Evolutionary conservation across 345 rosid species (phyloP).

Genomic region (Salix suchowensis): DNA sequence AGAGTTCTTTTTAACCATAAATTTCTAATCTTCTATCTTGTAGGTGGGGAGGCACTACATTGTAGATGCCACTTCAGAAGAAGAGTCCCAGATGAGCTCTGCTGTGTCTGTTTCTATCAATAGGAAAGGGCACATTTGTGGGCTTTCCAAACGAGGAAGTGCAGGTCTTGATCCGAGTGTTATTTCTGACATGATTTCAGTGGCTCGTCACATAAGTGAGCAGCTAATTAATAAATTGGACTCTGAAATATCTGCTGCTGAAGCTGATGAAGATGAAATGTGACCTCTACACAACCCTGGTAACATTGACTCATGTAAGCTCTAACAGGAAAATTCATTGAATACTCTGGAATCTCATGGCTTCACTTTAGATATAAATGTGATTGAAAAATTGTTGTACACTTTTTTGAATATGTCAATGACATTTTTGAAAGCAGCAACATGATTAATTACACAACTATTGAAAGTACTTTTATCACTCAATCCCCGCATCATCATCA

Average conservation of each 20-base stretch:
- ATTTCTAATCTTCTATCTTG: neutral
- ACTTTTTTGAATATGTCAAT: too few relatives aligned
- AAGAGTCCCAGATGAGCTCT: constrained; percentile 93
- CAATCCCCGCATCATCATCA: too few relatives aligned
- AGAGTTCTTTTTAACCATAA: neutral
- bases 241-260: constrained; percentile 72
- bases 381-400: too few relatives aligned
- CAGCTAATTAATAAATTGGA: constrained; percentile 62
- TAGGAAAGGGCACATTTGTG: constrained; percentile 69
- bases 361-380: too few relatives aligned
- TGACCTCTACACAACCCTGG: neutral
- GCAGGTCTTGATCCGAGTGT: constrained; percentile 75
- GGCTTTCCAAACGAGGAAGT: constrained; percentile 77
- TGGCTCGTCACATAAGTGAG: constrained; percentile 60
- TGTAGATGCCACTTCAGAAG: constrained; percentile 88
- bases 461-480: too few relatives aligned
- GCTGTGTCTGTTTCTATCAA: constrained; percentile 75
- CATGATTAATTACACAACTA: too few relatives aligned
- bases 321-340: too few relatives aligned
- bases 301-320: neutral
- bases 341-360: too few relatives aligned
- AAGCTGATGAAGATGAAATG: constrained; percentile 38
- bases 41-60: constrained; percentile 75
- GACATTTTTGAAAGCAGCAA: too few relatives aligned
- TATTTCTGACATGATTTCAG: constrained; percentile 83